Percentiles rank a stretch among this genome's conserved stretches.
phyloP scores from a whole-genome alignment of 495 filamentous ascomycete species.

The Aspergillus biplanus region DNA sequence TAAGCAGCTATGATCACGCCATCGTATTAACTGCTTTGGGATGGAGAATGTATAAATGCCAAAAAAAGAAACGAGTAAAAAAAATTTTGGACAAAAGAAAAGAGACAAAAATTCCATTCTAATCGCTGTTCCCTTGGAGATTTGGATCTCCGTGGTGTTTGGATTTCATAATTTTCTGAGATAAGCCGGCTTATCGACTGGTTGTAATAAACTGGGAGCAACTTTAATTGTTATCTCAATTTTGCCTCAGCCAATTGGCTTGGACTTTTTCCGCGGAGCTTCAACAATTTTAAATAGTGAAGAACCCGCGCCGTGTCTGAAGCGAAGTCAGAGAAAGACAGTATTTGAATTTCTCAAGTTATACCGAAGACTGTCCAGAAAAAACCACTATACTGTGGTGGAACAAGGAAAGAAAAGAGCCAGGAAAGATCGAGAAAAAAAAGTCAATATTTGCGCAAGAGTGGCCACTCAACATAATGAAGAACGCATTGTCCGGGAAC shows the following conservation, averaged over 20 bases:
- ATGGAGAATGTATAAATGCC: slow-evolving; percentile 21
- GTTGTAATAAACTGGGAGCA: slow-evolving; percentile 11
- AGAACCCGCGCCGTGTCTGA: not conserved
- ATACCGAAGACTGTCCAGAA: not conserved
- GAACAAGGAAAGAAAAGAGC: not conserved
- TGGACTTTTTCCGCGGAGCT: slow-evolving; percentile 26
- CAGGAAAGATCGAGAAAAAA: not conserved
- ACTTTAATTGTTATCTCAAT: slow-evolving; percentile 25
- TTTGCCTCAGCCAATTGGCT: slow-evolving; percentile 22
- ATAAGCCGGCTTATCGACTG: slow-evolving; percentile 26
- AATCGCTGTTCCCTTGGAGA: not conserved
- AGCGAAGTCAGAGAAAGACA: not conserved
- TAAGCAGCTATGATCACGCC: slow-evolving; percentile 29
- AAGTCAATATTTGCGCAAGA: slow-evolving; percentile 1
- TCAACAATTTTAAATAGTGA: not conserved
- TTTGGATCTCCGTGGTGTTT: slow-evolving; percentile 11
- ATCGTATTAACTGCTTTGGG: slow-evolving; percentile 32
- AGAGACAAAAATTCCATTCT: slow-evolving; percentile 6
- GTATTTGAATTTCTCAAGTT: not conserved
- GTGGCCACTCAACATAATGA: slow-evolving; percentile 37
- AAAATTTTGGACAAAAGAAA: slow-evolving; percentile 12
- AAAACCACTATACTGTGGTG: not conserved
- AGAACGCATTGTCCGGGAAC: slow-evolving; percentile 33
- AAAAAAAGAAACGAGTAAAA: slow-evolving; percentile 18
- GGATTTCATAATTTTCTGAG: slow-evolving; percentile 18